These are phyloP conservation scores for Hirsutella thompsonii DNA, from an alignment of 2,329 filamentous ascomycete species.

Conservation along the genomic window DNA sequence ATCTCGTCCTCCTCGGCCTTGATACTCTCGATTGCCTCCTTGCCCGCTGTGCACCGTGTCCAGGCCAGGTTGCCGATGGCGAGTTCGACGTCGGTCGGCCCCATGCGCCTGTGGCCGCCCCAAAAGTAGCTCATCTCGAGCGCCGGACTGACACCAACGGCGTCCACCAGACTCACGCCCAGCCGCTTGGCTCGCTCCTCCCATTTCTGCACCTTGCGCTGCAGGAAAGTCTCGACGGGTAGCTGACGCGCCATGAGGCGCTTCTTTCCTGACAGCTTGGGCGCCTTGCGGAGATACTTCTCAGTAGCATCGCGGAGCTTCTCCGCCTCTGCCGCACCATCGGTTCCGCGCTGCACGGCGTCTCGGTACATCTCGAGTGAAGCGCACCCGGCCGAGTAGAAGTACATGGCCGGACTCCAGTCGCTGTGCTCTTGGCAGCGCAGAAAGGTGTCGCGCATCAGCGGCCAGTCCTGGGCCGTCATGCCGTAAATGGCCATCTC, in stretches of 20 bases:
- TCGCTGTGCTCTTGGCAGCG: constrained; percentile 69
- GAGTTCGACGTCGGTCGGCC: constrained; percentile 45
- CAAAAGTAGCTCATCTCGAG: constrained; percentile 92
- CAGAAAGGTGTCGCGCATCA: constrained; percentile 63
- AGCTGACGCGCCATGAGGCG: constrained; percentile 80
- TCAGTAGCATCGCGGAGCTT: constrained; percentile 52
- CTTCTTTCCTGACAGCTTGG: constrained; percentile 68
- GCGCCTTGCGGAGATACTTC: constrained; percentile 58
- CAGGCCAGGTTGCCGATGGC: constrained; percentile 53
- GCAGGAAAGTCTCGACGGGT: constrained; percentile 78
- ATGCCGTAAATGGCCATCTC: constrained; percentile 69
- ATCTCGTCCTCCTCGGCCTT: constrained; percentile 43
- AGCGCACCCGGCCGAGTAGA: constrained; percentile 70
- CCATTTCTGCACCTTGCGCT: constrained; percentile 81
- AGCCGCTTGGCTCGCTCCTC: constrained; percentile 59
- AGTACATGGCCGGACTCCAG: constrained; percentile 84
- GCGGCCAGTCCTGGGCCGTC: constrained; percentile 64
- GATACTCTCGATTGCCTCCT: constrained; percentile 29
- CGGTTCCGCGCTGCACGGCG: constrained; percentile 22
- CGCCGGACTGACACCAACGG: constrained; percentile 65
- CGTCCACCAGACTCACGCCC: constrained; percentile 60
- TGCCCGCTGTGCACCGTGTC: constrained; percentile 41
- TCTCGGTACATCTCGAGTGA: constrained; percentile 74
- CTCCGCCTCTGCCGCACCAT: constrained; percentile 32
- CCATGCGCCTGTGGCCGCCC: constrained; percentile 81